These are phyloP conservation scores for Sporothrix protearum DNA, from an alignment of 2,329 filamentous ascomycete genomes.

Conservation along the genomic window DNA sequence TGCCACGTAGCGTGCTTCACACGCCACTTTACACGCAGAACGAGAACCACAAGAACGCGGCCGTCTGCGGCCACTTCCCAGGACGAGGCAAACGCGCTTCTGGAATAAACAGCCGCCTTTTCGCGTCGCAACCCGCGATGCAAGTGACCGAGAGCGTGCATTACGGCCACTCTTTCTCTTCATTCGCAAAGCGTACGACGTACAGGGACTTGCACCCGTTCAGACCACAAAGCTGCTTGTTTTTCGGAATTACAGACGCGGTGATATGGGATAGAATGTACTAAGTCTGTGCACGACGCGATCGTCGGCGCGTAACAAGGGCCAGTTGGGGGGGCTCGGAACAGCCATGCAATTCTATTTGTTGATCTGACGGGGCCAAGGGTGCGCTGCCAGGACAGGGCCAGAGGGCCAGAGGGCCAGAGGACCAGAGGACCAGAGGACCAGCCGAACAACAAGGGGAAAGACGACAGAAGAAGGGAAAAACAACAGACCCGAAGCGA, in stretches of 20 bases:
- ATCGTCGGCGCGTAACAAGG: slow-evolving; percentile 14
- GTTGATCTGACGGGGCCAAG: not conserved
- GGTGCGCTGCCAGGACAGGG: not conserved
- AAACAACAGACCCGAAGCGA: not conserved
- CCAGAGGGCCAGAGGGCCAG: not conserved
- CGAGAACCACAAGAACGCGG: not conserved
- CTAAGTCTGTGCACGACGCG: slow-evolving; percentile 15
- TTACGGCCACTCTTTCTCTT: not conserved
- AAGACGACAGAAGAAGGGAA: not conserved
- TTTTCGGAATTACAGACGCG: not conserved
- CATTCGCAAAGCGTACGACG: not conserved
- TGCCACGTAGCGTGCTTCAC: not conserved
- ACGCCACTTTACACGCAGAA: not conserved
- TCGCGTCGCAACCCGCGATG: not conserved
- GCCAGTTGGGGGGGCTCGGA: not conserved
- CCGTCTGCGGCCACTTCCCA: not conserved
- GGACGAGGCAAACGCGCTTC: not conserved
- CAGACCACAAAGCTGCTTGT: not conserved
- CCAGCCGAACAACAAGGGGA: not conserved
- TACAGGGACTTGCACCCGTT: too few species aligned
- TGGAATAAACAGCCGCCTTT: not conserved
- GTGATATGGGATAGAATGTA: not conserved
- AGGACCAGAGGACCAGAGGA: not conserved
- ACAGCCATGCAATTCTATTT: not conserved
- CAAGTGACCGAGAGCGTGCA: not conserved